A percentile compares a stretch with the other conserved stretches of the same genome.
Evolutionary conservation across 306 rosid genomes (phyloP).

Genomic region (Prosopis cineraria): DNA sequence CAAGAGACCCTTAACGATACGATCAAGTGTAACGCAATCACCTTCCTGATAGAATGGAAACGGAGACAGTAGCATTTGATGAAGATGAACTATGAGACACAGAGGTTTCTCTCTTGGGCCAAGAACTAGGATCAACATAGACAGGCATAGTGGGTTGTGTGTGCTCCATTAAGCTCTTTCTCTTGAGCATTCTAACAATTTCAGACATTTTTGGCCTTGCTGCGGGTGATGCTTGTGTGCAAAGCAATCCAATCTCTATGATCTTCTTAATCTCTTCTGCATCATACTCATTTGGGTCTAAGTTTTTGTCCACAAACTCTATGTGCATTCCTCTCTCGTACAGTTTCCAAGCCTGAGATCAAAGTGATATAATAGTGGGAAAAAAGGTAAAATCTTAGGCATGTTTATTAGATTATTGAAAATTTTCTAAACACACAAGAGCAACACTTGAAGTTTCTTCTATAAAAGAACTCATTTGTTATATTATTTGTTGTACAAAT

Average conservation of each 20-base stretch:
- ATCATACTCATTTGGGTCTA: not conserved
- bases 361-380: too few relatives aligned
- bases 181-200: not conserved
- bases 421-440: not conserved
- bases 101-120: too few relatives aligned
- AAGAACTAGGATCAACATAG: too few relatives aligned
- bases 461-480: too few relatives aligned
- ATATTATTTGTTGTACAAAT: not conserved
- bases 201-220: conserved; percentile 1
- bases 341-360: too few relatives aligned
- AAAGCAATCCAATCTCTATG: conserved; percentile 1
- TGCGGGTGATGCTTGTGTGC: not conserved
- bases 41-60: not conserved
- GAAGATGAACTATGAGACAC: too few relatives aligned
- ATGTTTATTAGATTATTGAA: not conserved
- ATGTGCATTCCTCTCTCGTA: too few relatives aligned
- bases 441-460: not conserved
- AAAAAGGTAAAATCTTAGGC: too few relatives aligned
- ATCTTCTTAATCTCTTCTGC: not conserved
- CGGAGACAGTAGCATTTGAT: too few relatives aligned
- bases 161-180: conserved; percentile 6
- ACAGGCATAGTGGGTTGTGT: not conserved
- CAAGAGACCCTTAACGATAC: not conserved
- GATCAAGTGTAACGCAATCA: not conserved
- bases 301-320: too few relatives aligned